phyloP scores from a whole-genome alignment of 75 land plant species.

The Ceratopteris richardii region DNA sequence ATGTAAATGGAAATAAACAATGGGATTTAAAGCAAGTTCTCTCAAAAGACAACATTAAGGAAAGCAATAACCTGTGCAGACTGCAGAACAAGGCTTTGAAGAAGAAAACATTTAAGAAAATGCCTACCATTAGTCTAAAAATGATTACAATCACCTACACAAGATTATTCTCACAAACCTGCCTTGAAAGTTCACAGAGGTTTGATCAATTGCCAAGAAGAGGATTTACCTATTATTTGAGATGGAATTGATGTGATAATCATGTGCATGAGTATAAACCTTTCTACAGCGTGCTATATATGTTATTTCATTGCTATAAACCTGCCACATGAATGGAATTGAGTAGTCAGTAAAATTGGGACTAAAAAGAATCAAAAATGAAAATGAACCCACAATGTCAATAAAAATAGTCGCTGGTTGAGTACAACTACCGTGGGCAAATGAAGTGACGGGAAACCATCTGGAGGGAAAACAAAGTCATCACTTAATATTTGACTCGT shows the following conservation, averaged over 20 bases:
- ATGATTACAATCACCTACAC: too few relatives aligned
- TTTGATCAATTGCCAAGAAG: too few relatives aligned
- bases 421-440: conserved; percentile 84
- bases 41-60: too few relatives aligned
- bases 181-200: too few relatives aligned
- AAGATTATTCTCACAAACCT: too few relatives aligned
- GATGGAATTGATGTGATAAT: conserved; percentile 91
- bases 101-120: too few relatives aligned
- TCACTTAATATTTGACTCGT: conserved; percentile 16
- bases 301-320: conserved; percentile 59
- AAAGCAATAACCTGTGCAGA: too few relatives aligned
- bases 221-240: conserved; percentile 82
- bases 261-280: conserved; percentile 90
- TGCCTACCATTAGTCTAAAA: too few relatives aligned
- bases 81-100: too few relatives aligned
- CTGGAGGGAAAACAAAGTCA: conserved; percentile 63
- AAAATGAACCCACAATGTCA: neutral
- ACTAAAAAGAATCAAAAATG: neutral
- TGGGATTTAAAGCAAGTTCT: too few relatives aligned
- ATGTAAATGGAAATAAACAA: too few relatives aligned
- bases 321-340: conserved; percentile 26
- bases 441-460: conserved; percentile 72
- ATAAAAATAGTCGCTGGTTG: neutral
- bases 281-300: conserved; percentile 72
- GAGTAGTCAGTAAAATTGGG: neutral